Conservation (phyloP, 192 early-diverging fungal genomes). For the Allomyces arbusculus region DNA sequence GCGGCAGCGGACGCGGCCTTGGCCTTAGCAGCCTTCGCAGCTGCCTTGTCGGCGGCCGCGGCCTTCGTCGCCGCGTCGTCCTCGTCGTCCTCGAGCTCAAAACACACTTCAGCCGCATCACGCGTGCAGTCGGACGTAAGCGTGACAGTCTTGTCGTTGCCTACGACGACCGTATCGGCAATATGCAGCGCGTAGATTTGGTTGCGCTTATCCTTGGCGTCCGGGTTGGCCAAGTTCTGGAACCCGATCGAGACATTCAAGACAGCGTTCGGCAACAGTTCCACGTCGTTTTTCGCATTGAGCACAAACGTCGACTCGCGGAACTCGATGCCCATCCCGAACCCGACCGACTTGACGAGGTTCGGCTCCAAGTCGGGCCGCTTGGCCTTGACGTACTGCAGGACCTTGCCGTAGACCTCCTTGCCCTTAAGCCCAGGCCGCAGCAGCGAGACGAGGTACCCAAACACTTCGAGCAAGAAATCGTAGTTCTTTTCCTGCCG, state of each 20-base stretch:
- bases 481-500: conserved; percentile 82
- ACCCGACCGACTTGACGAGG: conserved; percentile 76
- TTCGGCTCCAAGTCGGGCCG: conserved; percentile 68
- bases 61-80: conserved; percentile 10
- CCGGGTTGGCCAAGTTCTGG: conserved; percentile 56
- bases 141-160: conserved; percentile 26
- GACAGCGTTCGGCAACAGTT: conserved; percentile 61
- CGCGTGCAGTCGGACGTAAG: conserved; percentile 24
- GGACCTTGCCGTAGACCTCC: conserved; percentile 52
- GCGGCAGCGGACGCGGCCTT: conserved; percentile 3
- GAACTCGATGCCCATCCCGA: conserved; percentile 86
- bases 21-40: background rate
- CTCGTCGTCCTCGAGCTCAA: conserved; percentile 22
- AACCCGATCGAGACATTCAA: conserved; percentile 71
- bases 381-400: conserved; percentile 46
- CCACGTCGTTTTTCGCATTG: conserved; percentile 40
- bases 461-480: conserved; percentile 71
- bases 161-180: conserved; percentile 66
- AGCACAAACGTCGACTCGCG: conserved; percentile 64
- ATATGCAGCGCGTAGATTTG: conserved; percentile 58
- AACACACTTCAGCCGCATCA: conserved; percentile 20
- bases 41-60: background rate
- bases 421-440: conserved; percentile 52
- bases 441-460: conserved; percentile 44
- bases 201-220: conserved; percentile 34